A percentile compares a stretch with the other conserved stretches of the same genome.
These are phyloP conservation scores for Raddia guianensis DNA, from an alignment of 176 grass and related monocot species.

Conservation along the genomic window DNA sequence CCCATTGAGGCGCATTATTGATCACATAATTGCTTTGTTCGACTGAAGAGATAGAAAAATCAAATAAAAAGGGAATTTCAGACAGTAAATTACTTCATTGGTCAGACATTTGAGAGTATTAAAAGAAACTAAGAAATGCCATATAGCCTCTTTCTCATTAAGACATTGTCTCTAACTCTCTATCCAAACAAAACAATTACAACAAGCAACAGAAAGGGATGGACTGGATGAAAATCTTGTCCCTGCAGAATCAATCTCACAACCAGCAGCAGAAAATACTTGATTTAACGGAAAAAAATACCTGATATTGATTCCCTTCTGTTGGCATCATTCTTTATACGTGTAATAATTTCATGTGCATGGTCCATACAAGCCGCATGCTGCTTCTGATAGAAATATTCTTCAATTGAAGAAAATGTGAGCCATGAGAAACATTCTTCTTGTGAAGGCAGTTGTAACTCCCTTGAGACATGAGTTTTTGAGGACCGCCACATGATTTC, in stretches of 20 bases:
- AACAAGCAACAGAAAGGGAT: neutral
- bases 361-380: conserved; percentile 85
- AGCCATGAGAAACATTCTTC: conserved; percentile 88
- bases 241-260: conserved; percentile 16
- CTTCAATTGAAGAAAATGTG: conserved; percentile 87
- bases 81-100: conserved; percentile 16
- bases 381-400: conserved; percentile 98
- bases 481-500: conserved; percentile 99
- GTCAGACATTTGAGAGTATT: conserved; percentile 28
- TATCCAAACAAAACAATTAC: neutral
- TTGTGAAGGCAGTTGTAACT: conserved; percentile 80
- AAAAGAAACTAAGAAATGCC: conserved; percentile 16
- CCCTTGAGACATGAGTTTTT: conserved; percentile 82
- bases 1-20: neutral
- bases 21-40: conserved; percentile 23
- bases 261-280: conserved; percentile 9
- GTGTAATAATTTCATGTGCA: conserved; percentile 94
- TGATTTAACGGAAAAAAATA: conserved; percentile 36
- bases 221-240: conserved; percentile 34
- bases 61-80: conserved; percentile 25
- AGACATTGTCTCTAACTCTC: neutral
- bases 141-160: conserved; percentile 3
- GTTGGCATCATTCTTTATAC: conserved; percentile 58
- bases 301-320: conserved; percentile 56
- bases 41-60: neutral